Conservation (phyloP, 73 alveolate species). For the Blepharisma japonicum region DNA sequence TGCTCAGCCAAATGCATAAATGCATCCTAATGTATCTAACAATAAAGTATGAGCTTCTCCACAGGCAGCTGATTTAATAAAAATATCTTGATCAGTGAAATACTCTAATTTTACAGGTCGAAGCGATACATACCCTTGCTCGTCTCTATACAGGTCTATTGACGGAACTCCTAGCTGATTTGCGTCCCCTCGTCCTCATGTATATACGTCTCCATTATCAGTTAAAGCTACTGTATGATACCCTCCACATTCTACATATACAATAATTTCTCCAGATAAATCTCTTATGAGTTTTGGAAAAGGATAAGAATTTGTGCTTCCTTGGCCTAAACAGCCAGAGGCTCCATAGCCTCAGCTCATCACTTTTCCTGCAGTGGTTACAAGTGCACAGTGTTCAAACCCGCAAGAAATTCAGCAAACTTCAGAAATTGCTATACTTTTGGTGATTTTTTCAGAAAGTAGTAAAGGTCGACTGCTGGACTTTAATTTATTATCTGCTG, state of each 20-base stretch:
- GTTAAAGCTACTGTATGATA: conserved; percentile 55
- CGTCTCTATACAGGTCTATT: conserved; percentile 33
- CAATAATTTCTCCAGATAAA: background rate
- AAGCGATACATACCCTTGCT: conserved; percentile 36
- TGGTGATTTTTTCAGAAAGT: background rate
- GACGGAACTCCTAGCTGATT: conserved; percentile 51
- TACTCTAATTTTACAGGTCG: conserved; percentile 34
- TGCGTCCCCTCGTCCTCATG: conserved; percentile 74
- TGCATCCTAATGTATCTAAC: conserved; percentile 43
- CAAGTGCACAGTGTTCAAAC: conserved; percentile 53
- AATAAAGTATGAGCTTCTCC: conserved; percentile 70
- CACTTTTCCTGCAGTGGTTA: conserved; percentile 45
- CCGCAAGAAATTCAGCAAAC: conserved; percentile 47
- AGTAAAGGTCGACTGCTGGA: background rate
- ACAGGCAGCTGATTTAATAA: conserved; percentile 38
- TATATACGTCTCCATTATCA: conserved; percentile 29
- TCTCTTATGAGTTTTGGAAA: conserved; percentile 39
- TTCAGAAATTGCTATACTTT: background rate
- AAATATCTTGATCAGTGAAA: conserved; percentile 3
- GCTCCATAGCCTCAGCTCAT: conserved; percentile 76
- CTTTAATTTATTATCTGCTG: background rate
- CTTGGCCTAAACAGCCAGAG: conserved; percentile 70
- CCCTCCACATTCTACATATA: conserved; percentile 55
- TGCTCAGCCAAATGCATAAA: conserved; percentile 62
- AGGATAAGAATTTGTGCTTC: conserved; percentile 34